phyloP scores from a whole-genome alignment of 1,284 basidiomycete species.

The Austroboletus novae-zelandiae region DNA sequence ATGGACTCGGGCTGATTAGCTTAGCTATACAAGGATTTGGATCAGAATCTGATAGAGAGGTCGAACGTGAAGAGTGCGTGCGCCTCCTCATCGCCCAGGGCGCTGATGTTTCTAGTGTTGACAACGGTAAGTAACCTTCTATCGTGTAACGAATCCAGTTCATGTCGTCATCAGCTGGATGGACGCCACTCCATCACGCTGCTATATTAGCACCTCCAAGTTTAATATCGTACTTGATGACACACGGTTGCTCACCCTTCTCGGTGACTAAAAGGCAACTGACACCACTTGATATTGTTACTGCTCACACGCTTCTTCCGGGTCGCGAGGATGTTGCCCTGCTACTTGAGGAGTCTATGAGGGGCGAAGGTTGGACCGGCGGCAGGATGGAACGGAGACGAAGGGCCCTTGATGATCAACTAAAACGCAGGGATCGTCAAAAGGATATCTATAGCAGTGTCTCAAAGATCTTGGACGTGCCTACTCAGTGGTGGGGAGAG shows the following conservation, averaged over 20 bases:
- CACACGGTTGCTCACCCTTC: conserved; percentile 84
- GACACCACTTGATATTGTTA: conserved; percentile 83
- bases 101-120: conserved; percentile 61
- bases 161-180: conserved; percentile 61
- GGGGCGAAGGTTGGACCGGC: conserved; percentile 70
- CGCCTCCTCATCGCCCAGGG: conserved; percentile 78
- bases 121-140: conserved; percentile 53
- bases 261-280: conserved; percentile 72
- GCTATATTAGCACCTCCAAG: conserved; percentile 87
- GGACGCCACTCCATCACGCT: conserved; percentile 96
- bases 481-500: conserved; percentile 65
- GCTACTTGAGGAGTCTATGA: conserved; percentile 80
- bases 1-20: conserved; percentile 77
- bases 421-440: conserved; percentile 53
- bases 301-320: conserved; percentile 73
- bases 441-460: conserved; percentile 53
- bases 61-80: conserved; percentile 87
- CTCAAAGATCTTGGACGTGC: conserved; percentile 53
- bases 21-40: conserved; percentile 83
- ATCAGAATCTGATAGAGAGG: conserved; percentile 73
- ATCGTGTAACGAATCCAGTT: conserved; percentile 1
- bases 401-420: conserved; percentile 53
- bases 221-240: conserved; percentile 88
- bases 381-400: conserved; percentile 64
- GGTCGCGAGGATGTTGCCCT: conserved; percentile 79